These are phyloP conservation scores for Pyricularia sp. DNA, from an alignment of 2,329 filamentous ascomycete genomes.

Conservation along the genomic window DNA sequence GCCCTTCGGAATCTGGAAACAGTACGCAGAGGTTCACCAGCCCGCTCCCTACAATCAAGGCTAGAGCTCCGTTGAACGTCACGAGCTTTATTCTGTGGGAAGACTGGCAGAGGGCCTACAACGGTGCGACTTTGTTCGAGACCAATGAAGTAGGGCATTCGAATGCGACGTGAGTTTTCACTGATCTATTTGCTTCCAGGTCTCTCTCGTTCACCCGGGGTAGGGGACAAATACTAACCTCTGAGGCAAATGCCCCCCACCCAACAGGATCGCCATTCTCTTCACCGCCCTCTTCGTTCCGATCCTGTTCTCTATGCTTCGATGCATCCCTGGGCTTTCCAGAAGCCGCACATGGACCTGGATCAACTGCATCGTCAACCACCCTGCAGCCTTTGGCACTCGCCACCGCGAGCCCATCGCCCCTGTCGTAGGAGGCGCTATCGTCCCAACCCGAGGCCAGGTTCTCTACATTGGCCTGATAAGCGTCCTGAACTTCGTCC, in stretches of 20 bases:
- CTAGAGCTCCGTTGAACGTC: constrained; percentile 17
- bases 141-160: constrained; percentile 26
- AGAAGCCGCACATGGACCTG: constrained; percentile 16
- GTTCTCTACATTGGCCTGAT: constrained; percentile 10
- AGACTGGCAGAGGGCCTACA: constrained; percentile 32
- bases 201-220: no score
- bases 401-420: constrained; percentile 21
- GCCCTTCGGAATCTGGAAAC: not conserved
- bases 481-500: constrained; percentile 10
- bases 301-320: constrained; percentile 21
- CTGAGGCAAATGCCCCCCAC: not conserved
- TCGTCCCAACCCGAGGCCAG: constrained; percentile 16
- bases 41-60: constrained; percentile 15
- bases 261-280: constrained; percentile 15
- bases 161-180: constrained; percentile 6
- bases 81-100: constrained; percentile 20
- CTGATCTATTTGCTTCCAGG: no score
- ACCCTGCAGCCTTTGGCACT: constrained; percentile 21
- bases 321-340: constrained; percentile 21
- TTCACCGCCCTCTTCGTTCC: constrained; percentile 22
- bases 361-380: constrained; percentile 20
- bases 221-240: not conserved
- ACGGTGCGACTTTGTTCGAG: constrained; percentile 41
- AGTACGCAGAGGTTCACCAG: constrained; percentile 8
- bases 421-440: constrained; percentile 12